Evolutionary conservation across 148 eudicot genomes (phyloP).

Genomic region (Silene conica): DNA sequence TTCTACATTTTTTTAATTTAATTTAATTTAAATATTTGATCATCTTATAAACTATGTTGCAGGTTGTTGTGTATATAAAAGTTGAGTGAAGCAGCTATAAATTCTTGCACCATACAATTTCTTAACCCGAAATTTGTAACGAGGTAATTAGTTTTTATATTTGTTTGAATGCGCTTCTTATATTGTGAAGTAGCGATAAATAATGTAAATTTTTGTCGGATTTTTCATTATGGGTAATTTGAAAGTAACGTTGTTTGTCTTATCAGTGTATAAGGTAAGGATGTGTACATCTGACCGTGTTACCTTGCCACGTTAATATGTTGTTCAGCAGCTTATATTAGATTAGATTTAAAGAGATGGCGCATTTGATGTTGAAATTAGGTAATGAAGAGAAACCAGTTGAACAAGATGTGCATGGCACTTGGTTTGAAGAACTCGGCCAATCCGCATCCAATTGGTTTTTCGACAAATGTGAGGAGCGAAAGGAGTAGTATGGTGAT

Average conservation of each 20-base stretch:
- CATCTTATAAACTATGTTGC: conserved; percentile 13
- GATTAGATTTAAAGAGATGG: neutral
- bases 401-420: conserved; percentile 29
- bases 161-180: too few species aligned
- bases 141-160: conserved; percentile 12
- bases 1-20: neutral
- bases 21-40: neutral
- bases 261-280: too few species aligned
- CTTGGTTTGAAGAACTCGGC: conserved; percentile 29
- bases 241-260: neutral
- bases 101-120: neutral
- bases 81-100: conserved; percentile 3
- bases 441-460: conserved; percentile 5
- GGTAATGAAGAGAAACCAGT: conserved; percentile 33
- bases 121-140: neutral
- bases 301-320: neutral
- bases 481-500: conserved; percentile 29
- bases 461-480: conserved; percentile 18
- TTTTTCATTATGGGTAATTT: too few species aligned
- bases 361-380: neutral
- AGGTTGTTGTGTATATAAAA: conserved; percentile 14
- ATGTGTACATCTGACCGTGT: too few species aligned
- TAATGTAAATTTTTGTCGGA: neutral
- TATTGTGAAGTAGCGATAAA: neutral
- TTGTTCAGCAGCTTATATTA: too few species aligned